A percentile compares a stretch with the other conserved stretches of the same genome.
These are phyloP conservation scores for Rhizophora apiculata DNA, from an alignment of 345 rosid species.

Conservation along the genomic window DNA sequence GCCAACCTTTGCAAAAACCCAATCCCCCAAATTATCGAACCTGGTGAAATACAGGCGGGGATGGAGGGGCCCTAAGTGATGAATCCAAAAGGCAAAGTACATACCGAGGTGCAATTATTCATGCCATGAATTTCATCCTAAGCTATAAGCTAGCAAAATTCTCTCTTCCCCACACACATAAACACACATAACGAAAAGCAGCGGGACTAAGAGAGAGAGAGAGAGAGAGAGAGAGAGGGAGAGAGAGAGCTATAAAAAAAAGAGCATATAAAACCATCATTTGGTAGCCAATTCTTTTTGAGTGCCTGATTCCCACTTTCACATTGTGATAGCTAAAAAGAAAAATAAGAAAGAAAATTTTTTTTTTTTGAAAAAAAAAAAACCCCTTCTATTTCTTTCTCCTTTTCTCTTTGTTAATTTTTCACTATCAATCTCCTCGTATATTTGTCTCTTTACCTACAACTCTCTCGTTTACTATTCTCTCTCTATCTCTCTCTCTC, in stretches of 20 bases:
- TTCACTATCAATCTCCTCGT: constrained; percentile 9
- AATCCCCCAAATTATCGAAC: constrained; percentile 32
- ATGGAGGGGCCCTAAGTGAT: constrained; percentile 53
- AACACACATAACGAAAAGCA: neutral
- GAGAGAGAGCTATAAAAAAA: constrained; percentile 17
- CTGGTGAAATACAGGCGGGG: constrained; percentile 17
- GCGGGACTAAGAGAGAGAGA: neutral
- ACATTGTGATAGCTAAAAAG: neutral
- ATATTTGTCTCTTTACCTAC: constrained; percentile 7
- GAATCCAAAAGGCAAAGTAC: constrained; percentile 71
- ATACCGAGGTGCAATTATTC: constrained; percentile 71
- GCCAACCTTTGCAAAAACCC: constrained; percentile 27
- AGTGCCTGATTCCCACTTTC: constrained; percentile 32
- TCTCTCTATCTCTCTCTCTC: constrained; percentile 18
- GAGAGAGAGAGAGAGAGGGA: neutral
- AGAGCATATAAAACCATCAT: constrained; percentile 15
- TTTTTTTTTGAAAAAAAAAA: constrained; percentile 12
- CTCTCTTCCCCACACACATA: constrained; percentile 9
- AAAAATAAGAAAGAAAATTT: neutral
- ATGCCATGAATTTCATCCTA: constrained; percentile 62
- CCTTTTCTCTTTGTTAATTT: neutral
- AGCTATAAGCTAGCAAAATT: constrained; percentile 18
- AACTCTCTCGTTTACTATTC: neutral
- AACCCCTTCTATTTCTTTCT: constrained; percentile 10
- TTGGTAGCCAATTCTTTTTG: constrained; percentile 14